Evolutionary conservation across 805 yeast species (phyloP), one percentile per base, ranked within the genome.

Genomic region (Starmerella floricola): DNA sequence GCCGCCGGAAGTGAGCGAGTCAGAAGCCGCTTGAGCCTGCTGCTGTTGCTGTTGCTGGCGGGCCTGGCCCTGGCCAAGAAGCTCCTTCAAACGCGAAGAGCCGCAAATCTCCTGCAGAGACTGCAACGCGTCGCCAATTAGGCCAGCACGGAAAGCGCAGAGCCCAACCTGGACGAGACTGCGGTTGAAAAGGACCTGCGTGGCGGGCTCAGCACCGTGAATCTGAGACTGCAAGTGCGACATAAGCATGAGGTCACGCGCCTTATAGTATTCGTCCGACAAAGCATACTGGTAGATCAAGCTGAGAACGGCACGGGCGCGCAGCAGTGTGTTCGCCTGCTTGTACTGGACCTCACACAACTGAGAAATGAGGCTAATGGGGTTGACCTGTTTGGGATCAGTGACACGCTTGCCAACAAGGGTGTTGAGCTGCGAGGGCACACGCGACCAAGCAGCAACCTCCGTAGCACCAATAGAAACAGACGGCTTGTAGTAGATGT

Each of bases 101-200:
- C 85, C 79, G 49, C 88, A 84, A 56, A 91, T 74, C 65, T 91
- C 98, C 57, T 78, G 81, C 53, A 91, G 71, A 39, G 79, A 72
- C 67, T 83, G 91, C 63, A 84, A 93, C 44, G 91, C 71, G 60
- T 91, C 97, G 54, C 71, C 73, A 55, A 87, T 76, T 53, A 81
- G 71, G 18, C 97, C 96, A 40, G 74, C 65, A 62, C 95, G 78
- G 78, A 91, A 91, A 13, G 98, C 97, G 62, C 93, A 78, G 52
- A 91, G 73, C 46, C 98, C 99, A 50, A 93, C 73, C 66, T 91
- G 98, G 49, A 85, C 96, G 49, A 91, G 73, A 15, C 95, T 86
- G 63, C 99, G 75, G 72, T 91, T 91, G 73, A 85, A 91, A 55
- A 85, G 71, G 42, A 91, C 86, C 71, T 91, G 98, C 53, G 88